Conservation (phyloP, 179 eudicot species). For the Silene noctiflora region DNA sequence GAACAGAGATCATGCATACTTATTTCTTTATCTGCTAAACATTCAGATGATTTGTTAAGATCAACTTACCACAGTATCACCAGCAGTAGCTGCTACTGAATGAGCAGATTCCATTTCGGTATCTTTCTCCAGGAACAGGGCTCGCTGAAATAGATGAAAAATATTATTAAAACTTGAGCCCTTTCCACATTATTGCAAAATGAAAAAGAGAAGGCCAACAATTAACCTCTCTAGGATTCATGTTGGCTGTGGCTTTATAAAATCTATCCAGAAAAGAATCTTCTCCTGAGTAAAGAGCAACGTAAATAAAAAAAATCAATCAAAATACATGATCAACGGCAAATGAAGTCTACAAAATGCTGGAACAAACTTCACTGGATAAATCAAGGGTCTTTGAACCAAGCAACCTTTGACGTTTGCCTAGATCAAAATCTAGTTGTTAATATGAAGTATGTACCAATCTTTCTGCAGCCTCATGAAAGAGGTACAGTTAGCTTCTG, state of each 20-base stretch:
- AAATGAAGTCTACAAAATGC: not conserved
- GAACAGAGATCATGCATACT: not conserved
- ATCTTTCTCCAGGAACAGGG: conserved; percentile 79
- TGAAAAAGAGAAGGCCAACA: conserved; percentile 13
- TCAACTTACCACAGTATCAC: conserved; percentile 71
- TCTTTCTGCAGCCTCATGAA: no score
- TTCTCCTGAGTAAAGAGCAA: conserved; percentile 46
- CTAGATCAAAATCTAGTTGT: no score
- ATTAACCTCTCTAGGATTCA: conserved; percentile 70
- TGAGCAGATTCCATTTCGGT: conserved; percentile 96
- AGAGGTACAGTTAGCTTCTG: no score
- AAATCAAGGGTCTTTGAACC: not conserved
- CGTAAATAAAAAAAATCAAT: not conserved
- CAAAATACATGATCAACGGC: not conserved
- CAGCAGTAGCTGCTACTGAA: conserved; percentile 88
- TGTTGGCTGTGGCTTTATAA: conserved; percentile 72
- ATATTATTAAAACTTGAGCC: not conserved
- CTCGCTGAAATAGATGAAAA: conserved; percentile 57
- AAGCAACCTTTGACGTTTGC: not conserved
- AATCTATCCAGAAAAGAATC: conserved; percentile 81
- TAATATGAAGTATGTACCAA: no score
- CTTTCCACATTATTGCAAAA: not conserved
- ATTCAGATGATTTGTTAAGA: not conserved
- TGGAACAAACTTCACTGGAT: not conserved
- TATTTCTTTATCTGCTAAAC: not conserved